Evolutionary conservation across 768 basidiomycete species (phyloP).

Genomic region (Pseudohyphozyma bogoriensis): DNA sequence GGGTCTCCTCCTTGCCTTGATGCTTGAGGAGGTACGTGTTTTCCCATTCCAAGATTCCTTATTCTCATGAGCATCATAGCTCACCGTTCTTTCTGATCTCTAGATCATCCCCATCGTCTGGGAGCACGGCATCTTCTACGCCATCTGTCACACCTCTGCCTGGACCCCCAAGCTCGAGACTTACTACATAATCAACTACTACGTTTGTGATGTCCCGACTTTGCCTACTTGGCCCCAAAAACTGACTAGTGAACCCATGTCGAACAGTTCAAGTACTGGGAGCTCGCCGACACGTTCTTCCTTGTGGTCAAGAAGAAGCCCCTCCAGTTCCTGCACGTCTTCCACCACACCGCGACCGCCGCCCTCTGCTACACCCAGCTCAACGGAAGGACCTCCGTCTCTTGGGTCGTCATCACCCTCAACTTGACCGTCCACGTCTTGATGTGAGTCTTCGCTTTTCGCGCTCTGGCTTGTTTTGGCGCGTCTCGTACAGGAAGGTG

Average conservation of each 20-base stretch:
- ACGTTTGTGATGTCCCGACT: slow-evolving; percentile 54
- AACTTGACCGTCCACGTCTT: slow-evolving; percentile 90
- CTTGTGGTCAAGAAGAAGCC: slow-evolving; percentile 97
- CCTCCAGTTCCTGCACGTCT: slow-evolving; percentile 84
- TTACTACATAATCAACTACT: slow-evolving; percentile 99
- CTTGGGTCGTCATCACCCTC: slow-evolving; percentile 87
- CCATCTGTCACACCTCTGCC: slow-evolving; percentile 62
- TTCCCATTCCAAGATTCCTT: neutral
- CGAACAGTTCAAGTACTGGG: slow-evolving; percentile 48
- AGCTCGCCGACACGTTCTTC: slow-evolving; percentile 93
- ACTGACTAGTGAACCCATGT: neutral
- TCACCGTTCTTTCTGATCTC: neutral
- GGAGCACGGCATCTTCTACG: slow-evolving; percentile 60
- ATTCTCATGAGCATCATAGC: neutral
- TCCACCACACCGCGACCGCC: slow-evolving; percentile 97
- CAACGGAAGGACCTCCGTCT: slow-evolving; percentile 87
- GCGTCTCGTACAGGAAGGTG: too few species aligned
- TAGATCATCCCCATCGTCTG: slow-evolving; percentile 55
- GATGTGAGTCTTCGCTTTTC: slow-evolving; percentile 62
- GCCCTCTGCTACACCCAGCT: slow-evolving; percentile 88
- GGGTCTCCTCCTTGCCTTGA: slow-evolving; percentile 69
- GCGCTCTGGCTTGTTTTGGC: too few species aligned
- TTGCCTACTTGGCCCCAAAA: neutral
- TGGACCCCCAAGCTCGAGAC: slow-evolving; percentile 82
- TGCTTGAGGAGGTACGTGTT: slow-evolving; percentile 68